A percentile compares a stretch with the other conserved stretches of the same genome.
These are phyloP conservation scores for Fusarium bactridioides DNA, from an alignment of 2,329 filamentous ascomycete genomes.

Conservation along the genomic window DNA sequence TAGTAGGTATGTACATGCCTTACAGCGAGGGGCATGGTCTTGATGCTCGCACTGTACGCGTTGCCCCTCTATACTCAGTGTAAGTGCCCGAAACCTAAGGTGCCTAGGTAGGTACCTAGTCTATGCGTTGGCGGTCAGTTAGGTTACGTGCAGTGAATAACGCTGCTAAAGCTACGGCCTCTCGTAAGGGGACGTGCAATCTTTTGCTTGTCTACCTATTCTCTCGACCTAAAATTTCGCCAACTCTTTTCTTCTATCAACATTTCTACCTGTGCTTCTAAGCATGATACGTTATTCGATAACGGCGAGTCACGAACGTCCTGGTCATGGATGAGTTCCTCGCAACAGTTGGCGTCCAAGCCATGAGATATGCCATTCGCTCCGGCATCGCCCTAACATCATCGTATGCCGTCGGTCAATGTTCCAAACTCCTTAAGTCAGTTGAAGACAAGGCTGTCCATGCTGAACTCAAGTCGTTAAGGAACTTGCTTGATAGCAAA, in stretches of 20 bases:
- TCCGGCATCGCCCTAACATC: slow-evolving; percentile 88
- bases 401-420: slow-evolving; percentile 84
- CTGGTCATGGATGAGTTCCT: slow-evolving; percentile 73
- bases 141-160: slow-evolving; percentile 27
- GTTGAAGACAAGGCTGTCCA: slow-evolving; percentile 76
- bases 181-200: slow-evolving; percentile 17
- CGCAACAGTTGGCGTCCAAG: slow-evolving; percentile 67
- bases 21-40: slow-evolving; percentile 10
- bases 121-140: slow-evolving; percentile 24
- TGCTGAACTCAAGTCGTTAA: slow-evolving; percentile 73
- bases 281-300: slow-evolving; percentile 20
- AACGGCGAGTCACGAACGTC: slow-evolving; percentile 6
- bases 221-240: not conserved
- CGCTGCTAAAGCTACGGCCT: slow-evolving; percentile 10
- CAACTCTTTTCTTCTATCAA: not conserved
- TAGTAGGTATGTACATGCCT: not conserved
- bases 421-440: slow-evolving; percentile 77
- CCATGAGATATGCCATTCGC: slow-evolving; percentile 90
- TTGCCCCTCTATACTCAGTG: slow-evolving; percentile 22
- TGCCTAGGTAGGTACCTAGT: not conserved
- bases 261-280: not conserved
- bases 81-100: slow-evolving; percentile 5
- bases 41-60: slow-evolving; percentile 34
- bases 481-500: slow-evolving; percentile 81
- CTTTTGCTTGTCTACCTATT: not conserved